phyloP scores from a whole-genome alignment of 495 filamentous ascomycete genomes.

The Apiosordaria backusii region DNA sequence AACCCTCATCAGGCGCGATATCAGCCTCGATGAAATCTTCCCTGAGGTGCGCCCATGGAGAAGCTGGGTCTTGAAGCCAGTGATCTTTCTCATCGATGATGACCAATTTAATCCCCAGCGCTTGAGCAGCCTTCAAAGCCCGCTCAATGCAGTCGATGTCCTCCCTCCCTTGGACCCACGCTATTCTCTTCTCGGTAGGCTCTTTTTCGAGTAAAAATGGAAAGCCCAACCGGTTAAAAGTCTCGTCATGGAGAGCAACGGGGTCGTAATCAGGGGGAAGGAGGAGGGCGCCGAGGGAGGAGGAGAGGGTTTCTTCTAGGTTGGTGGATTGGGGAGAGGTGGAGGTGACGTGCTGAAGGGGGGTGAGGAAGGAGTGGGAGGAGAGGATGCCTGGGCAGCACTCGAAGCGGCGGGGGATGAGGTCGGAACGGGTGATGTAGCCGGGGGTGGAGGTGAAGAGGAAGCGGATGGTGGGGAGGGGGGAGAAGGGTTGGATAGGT shows the following conservation, averaged over 20 bases:
- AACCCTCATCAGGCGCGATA: constrained; percentile 17
- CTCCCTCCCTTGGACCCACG: constrained; percentile 26
- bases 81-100: constrained; percentile 36
- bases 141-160: constrained; percentile 14
- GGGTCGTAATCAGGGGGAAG: neutral
- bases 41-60: constrained; percentile 20
- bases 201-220: constrained; percentile 20
- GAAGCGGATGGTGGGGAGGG: constrained; percentile 4
- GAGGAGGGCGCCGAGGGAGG: neutral
- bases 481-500: neutral
- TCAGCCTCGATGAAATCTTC: constrained; percentile 29
- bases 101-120: constrained; percentile 35
- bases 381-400: constrained; percentile 7
- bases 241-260: neutral
- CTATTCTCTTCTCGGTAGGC: constrained; percentile 11
- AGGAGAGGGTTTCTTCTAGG: constrained; percentile 12
- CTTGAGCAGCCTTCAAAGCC: constrained; percentile 25
- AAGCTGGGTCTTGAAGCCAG: constrained; percentile 30
- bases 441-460: constrained; percentile 13
- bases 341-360: constrained; percentile 7
- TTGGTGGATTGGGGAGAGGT: neutral
- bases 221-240: constrained; percentile 4
- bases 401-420: constrained; percentile 18
- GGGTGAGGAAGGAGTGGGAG: constrained; percentile 14
- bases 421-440: constrained; percentile 14